phyloP scores from a whole-genome alignment of 73 alveolate species.

The Paraurostyla sp. region DNA sequence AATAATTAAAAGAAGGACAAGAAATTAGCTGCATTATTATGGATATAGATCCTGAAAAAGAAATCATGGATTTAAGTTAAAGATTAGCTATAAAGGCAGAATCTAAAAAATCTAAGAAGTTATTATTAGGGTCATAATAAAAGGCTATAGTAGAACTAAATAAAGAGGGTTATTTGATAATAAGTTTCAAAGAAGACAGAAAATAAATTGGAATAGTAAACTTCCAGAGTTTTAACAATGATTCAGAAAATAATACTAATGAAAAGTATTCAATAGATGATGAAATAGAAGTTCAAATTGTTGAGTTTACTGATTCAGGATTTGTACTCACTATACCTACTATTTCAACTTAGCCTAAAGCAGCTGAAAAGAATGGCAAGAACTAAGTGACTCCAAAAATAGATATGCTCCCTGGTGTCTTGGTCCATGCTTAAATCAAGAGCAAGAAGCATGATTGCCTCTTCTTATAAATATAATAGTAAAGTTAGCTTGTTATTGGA shows the following conservation, averaged over 20 bases:
- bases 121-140: neutral
- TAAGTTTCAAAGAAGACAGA: constrained; percentile 24
- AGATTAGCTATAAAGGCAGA: constrained; percentile 3
- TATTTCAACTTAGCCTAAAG: neutral
- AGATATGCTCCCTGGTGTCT: neutral
- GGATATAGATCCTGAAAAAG: constrained; percentile 58
- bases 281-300: constrained; percentile 15
- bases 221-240: neutral
- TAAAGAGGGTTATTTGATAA: constrained; percentile 38
- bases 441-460: constrained; percentile 39
- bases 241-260: neutral
- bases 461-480: neutral
- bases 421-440: neutral
- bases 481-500: constrained; percentile 34
- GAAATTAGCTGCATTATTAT: constrained; percentile 24
- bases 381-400: neutral
- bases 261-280: constrained; percentile 11
- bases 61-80: constrained; percentile 47
- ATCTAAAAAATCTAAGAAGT: neutral
- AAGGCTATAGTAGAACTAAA: constrained; percentile 39
- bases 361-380: neutral
- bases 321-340: constrained; percentile 1
- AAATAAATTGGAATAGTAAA: neutral
- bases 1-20: constrained; percentile 29
- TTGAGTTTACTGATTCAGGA: constrained; percentile 13